Percentiles rank a stretch among this genome's conserved stretches.
These are phyloP conservation scores for Talaromyces adpressus DNA, from an alignment of 495 filamentous ascomycete species.

Conservation along the genomic window DNA sequence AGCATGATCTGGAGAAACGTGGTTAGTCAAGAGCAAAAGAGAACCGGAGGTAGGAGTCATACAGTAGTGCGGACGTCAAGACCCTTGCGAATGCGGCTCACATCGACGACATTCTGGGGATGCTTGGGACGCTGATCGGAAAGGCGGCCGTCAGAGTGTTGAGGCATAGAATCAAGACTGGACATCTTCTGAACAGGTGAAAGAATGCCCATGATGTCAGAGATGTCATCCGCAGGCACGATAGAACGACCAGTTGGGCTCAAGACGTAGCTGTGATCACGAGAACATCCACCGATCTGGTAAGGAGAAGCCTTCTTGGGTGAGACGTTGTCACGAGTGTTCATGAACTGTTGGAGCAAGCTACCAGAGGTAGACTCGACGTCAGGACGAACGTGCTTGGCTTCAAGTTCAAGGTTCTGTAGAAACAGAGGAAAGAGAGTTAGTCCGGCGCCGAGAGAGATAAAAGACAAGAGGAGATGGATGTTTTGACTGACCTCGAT, in stretches of 20 bases:
- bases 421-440: neutral
- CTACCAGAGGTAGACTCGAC: neutral
- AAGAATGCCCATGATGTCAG: constrained; percentile 26
- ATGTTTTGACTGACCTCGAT: constrained; percentile 35
- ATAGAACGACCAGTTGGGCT: constrained; percentile 35
- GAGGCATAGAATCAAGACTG: constrained; percentile 13
- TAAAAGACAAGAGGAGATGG: neutral
- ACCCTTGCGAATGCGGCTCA: constrained; percentile 56
- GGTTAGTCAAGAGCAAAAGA: constrained; percentile 14
- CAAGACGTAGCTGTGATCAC: constrained; percentile 10
- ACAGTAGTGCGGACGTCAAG: constrained; percentile 70
- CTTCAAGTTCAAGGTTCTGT: neutral
- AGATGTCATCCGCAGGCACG: constrained; percentile 23
- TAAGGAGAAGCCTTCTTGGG: neutral
- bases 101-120: constrained; percentile 62
- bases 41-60: constrained; percentile 20
- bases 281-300: neutral
- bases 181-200: constrained; percentile 18
- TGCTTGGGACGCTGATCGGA: constrained; percentile 19
- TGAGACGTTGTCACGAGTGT: neutral
- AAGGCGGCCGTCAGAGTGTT: constrained; percentile 16
- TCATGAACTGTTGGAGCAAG: neutral
- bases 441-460: neutral
- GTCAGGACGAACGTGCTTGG: constrained; percentile 6
- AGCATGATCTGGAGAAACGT: constrained; percentile 70